Conservation (phyloP, 169 alveolate species). For the Cryptosporidium sp. region DNA sequence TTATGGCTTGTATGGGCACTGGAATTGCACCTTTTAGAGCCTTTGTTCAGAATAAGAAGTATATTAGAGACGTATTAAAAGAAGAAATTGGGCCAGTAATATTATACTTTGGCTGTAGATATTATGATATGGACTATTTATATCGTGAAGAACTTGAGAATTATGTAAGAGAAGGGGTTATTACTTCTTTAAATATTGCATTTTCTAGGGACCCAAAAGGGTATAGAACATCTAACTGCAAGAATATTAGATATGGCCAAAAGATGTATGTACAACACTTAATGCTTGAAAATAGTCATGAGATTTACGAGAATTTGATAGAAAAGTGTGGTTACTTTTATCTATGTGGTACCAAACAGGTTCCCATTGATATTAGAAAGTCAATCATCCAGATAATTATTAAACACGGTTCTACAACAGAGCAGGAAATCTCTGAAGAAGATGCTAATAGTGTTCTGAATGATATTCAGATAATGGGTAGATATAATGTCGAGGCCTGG, state of each 20-base stretch:
- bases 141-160: slow-evolving; percentile 80
- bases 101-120: slow-evolving; percentile 82
- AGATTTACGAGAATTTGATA: slow-evolving; percentile 55
- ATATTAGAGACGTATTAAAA: slow-evolving; percentile 52
- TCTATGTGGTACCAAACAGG: slow-evolving; percentile 77
- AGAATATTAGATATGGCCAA: slow-evolving; percentile 58
- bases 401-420: slow-evolving; percentile 8
- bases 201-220: slow-evolving; percentile 82
- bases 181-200: slow-evolving; percentile 79
- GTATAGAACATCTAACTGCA: background rate
- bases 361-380: slow-evolving; percentile 75
- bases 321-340: slow-evolving; percentile 76
- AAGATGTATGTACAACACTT: slow-evolving; percentile 82
- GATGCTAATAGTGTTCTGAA: slow-evolving; percentile 63
- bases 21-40: slow-evolving; percentile 84
- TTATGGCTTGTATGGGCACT: slow-evolving; percentile 84
- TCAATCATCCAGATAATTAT: slow-evolving; percentile 66
- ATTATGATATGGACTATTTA: slow-evolving; percentile 79
- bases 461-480: slow-evolving; percentile 62
- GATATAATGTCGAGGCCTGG: slow-evolving; percentile 79
- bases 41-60: slow-evolving; percentile 79
- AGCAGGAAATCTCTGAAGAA: slow-evolving; percentile 27
- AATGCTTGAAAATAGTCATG: slow-evolving; percentile 62
- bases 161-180: slow-evolving; percentile 76
- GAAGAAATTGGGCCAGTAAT: slow-evolving; percentile 78